phyloP scores from a whole-genome alignment of 2,329 filamentous ascomycete species.

The Magnaporthiopsis incrustans region DNA sequence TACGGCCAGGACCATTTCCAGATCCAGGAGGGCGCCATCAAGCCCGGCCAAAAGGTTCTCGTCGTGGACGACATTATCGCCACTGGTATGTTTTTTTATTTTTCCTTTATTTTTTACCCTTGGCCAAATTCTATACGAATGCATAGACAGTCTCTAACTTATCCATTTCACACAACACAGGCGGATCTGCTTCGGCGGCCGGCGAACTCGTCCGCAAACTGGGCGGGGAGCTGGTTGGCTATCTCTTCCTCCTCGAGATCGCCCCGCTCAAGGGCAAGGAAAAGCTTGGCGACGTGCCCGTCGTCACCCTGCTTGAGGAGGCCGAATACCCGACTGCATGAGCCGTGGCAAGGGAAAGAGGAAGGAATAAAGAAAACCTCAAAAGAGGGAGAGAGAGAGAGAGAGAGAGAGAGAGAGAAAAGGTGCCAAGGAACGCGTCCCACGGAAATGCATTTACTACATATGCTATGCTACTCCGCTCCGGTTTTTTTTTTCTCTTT shows the following conservation, averaged over 20 bases:
- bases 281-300: constrained; percentile 71
- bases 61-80: constrained; percentile 98
- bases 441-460: neutral
- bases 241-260: constrained; percentile 92
- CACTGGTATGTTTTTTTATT: constrained; percentile 60
- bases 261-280: constrained; percentile 86
- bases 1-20: constrained; percentile 94
- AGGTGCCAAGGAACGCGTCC: neutral
- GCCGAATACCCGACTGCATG: constrained; percentile 7
- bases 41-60: constrained; percentile 79
- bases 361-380: neutral
- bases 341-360: neutral
- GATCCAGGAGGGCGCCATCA: constrained; percentile 83
- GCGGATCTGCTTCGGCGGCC: constrained; percentile 84
- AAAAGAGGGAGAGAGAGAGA: no score
- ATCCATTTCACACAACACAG: constrained; percentile 33
- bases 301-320: constrained; percentile 68
- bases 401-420: neutral
- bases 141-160: neutral
- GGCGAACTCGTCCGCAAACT: constrained; percentile 79
- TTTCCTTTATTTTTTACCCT: neutral
- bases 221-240: constrained; percentile 79
- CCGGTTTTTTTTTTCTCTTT: neutral
- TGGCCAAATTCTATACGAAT: neutral
- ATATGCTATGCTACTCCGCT: neutral